Evolutionary conservation across 768 basidiomycete species (phyloP).

Genomic region (Myochromella boudieri): DNA sequence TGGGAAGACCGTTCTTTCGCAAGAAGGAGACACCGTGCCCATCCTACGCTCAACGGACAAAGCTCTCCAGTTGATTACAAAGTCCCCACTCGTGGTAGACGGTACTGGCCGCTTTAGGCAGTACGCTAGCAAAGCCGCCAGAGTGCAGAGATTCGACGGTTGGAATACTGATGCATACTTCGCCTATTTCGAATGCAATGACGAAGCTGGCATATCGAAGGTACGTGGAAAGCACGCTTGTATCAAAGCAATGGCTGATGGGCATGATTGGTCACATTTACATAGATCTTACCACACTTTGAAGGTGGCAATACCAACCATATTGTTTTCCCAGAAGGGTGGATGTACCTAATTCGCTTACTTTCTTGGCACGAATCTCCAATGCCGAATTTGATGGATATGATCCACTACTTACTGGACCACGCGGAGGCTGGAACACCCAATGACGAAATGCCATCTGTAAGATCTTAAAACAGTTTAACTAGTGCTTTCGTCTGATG

Average conservation of each 20-base stretch:
- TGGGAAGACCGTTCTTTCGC: background rate
- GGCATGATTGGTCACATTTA: too few species aligned
- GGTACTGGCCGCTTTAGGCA: conserved; percentile 2
- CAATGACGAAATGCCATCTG: background rate
- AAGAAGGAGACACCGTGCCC: background rate
- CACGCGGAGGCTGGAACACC: background rate
- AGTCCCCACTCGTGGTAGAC: background rate
- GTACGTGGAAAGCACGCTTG: background rate
- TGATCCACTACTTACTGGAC: conserved; percentile 1
- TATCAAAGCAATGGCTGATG: too few species aligned
- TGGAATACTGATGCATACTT: conserved; percentile 1
- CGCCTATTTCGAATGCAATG: conserved; percentile 1
- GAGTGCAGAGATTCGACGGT: background rate
- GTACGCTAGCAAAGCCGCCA: conserved; percentile 2
- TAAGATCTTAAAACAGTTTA: background rate
- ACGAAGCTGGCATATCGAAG: background rate
- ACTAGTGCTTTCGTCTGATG: background rate
- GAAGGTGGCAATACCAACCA: conserved; percentile 3
- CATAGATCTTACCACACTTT: background rate
- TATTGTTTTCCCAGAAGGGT: conserved; percentile 1
- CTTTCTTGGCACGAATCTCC: conserved; percentile 1
- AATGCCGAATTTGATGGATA: conserved; percentile 2
- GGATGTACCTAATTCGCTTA: background rate
- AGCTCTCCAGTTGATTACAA: background rate
- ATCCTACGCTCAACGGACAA: background rate